Base-by-base conservation (phyloP, 108 stramenopile genomes). In the Epithemia pelagica region DNA sequence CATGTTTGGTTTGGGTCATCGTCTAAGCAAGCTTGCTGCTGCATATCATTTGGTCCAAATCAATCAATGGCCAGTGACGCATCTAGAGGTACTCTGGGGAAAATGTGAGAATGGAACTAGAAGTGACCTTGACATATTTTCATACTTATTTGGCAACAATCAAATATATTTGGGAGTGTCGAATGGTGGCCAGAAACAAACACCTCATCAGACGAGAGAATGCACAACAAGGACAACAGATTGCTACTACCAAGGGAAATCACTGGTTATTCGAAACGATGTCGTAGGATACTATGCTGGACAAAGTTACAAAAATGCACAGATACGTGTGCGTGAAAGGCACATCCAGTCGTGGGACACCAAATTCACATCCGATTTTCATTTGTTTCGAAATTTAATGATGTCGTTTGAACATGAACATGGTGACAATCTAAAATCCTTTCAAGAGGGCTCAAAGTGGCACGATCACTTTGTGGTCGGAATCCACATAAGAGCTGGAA, bases 401-500 rank as follows among this genome's bases (percentile, higher is more conserved):
- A 28, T 65, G 1, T 27, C 69, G 20, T 85, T 85, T 71, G 51
- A 37, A 2, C n/a, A 7, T 27, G n/a, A 7, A 7, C 61, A 62
- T 56, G 64, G 65, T 32, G 61, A 67, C 1, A n/a, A 65, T 15
- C 58, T 76, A 20, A 30, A 67, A 56, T 1, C 52, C 7, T 76
- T 69, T 65, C 59, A 54, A 28, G 63, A 62, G 58, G 22, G 21
- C 15, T 29, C 59, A 54, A 8, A 73, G 7, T 78, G 70, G 54
- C 51, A 57, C 28, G 53, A 69, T 18, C 73, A 75, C 55, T 73
- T 69, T 30, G 79, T 85, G n/a, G 68, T 85, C 62, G 84, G 84
- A 32, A 53, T 85, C 59, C 84, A 85, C 61, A 53, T 85, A 18
- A 76, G 84, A 2, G 68, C 76, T 21, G 84, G 84, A 0, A 85